These are phyloP conservation scores for Heliamphora pulchella DNA, from an alignment of 179 eudicot genomes.

Conservation along the genomic window DNA sequence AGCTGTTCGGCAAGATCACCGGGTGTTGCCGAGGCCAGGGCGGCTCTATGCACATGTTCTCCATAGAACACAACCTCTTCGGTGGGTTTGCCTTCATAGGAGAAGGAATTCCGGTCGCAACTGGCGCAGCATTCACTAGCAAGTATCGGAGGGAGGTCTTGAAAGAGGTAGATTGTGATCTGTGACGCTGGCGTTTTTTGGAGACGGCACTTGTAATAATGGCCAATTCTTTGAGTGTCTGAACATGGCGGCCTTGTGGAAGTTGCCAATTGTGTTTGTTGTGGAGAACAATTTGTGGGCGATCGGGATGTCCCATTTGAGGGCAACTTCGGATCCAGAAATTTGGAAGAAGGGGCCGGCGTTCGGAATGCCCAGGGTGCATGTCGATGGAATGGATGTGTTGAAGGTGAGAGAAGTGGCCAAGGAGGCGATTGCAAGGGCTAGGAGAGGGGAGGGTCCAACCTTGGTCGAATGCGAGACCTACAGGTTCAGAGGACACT, in stretches of 20 bases:
- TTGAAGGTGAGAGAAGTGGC: constrained; percentile 96
- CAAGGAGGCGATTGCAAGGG: constrained; percentile 72
- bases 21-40: constrained; percentile 96
- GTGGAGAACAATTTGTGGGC: constrained; percentile 64
- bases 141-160: constrained; percentile 66
- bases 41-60: constrained; percentile 94
- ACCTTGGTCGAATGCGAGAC: constrained; percentile 92
- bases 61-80: constrained; percentile 76
- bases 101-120: constrained; percentile 83
- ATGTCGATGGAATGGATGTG: constrained; percentile 98
- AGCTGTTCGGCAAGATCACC: constrained; percentile 79
- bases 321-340: constrained; percentile 64
- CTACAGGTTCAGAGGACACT: constrained; percentile 89
- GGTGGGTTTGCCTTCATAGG: constrained; percentile 93
- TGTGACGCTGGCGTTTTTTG: constrained; percentile 76
- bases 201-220: constrained; percentile 82
- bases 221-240: constrained; percentile 90
- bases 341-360: constrained; percentile 77
- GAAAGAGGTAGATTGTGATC: constrained; percentile 57
- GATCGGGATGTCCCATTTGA: constrained; percentile 92
- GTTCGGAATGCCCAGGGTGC: constrained; percentile 88
- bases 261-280: constrained; percentile 77
- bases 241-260: constrained; percentile 92
- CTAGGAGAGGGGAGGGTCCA: constrained; percentile 94
- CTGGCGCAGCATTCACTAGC: constrained; percentile 77